A percentile compares a stretch with the other conserved stretches of the same genome.
Conservation (phyloP, 495 filamentous ascomycete species). For the Talaromyces nanjingensis region DNA sequence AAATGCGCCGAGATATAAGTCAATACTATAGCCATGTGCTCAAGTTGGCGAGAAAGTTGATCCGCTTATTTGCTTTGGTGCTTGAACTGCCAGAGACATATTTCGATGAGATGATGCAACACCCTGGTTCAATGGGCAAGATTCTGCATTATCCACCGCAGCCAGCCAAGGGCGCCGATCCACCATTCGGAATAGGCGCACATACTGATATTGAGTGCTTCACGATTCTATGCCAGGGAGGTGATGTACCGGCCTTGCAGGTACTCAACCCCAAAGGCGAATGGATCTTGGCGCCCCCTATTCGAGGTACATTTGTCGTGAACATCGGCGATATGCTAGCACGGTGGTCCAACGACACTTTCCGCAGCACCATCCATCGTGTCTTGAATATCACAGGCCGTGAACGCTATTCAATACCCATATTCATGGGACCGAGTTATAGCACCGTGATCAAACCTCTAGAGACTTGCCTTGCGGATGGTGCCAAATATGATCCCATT, state of each 20-base stretch:
- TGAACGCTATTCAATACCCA: conserved; percentile 41
- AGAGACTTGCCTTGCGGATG: not conserved
- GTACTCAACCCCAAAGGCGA: conserved; percentile 41
- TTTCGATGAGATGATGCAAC: conserved; percentile 35
- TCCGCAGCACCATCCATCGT: conserved; percentile 43
- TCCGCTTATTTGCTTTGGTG: conserved; percentile 39
- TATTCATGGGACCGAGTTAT: conserved; percentile 38
- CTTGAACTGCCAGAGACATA: conserved; percentile 33
- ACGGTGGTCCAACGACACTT: conserved; percentile 38
- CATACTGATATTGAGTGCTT: conserved; percentile 47
- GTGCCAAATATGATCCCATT: conserved; percentile 4
- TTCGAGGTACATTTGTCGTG: conserved; percentile 43
- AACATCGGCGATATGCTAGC: conserved; percentile 46
- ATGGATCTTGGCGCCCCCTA: conserved; percentile 43
- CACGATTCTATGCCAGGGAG: conserved; percentile 37
- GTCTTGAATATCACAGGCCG: conserved; percentile 39
- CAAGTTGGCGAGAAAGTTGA: conserved; percentile 25
- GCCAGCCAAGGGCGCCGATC: conserved; percentile 18
- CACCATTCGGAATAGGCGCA: conserved; percentile 37
- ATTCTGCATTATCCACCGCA: conserved; percentile 41
- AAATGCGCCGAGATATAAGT: conserved; percentile 4
- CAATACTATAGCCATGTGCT: conserved; percentile 24
- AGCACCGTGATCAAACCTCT: conserved; percentile 13
- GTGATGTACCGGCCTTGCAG: conserved; percentile 38
- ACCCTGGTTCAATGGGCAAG: conserved; percentile 35